Conservation (phyloP, 108 stramenopile genomes). For the Hondaea fermentalgiana region DNA sequence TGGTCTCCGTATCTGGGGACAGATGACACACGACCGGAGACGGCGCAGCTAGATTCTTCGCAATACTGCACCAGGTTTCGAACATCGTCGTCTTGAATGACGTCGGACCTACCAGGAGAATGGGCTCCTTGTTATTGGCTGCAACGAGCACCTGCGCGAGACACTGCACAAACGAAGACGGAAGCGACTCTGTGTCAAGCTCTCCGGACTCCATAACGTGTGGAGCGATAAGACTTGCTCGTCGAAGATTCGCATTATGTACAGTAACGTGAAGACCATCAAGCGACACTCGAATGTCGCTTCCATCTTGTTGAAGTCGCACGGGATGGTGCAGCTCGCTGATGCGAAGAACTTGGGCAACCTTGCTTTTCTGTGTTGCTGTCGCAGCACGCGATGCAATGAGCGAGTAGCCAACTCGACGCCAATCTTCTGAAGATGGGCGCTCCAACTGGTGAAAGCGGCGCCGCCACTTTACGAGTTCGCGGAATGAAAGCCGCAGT, state of each 20-base stretch:
- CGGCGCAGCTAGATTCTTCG: background rate
- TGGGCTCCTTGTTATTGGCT: background rate
- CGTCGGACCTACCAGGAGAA: background rate
- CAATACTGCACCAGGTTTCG: background rate
- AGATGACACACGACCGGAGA: background rate
- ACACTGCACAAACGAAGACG: background rate
- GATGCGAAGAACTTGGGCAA: background rate
- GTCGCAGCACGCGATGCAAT: background rate
- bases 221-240: background rate
- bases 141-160: background rate
- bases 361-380: background rate
- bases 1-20: background rate
- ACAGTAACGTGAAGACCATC: background rate
- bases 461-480: constrained; percentile 16
- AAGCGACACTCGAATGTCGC: background rate
- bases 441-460: background rate
- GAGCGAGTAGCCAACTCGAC: background rate
- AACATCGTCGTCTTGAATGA: background rate
- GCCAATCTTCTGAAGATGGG: background rate
- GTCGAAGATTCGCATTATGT: background rate
- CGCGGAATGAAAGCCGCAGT: background rate
- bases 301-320: background rate
- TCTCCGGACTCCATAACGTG: background rate
- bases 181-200: background rate
- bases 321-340: background rate